Evolutionary conservation across 495 filamentous ascomycete genomes (phyloP).

Genomic region (Penicillium cataractarum): DNA sequence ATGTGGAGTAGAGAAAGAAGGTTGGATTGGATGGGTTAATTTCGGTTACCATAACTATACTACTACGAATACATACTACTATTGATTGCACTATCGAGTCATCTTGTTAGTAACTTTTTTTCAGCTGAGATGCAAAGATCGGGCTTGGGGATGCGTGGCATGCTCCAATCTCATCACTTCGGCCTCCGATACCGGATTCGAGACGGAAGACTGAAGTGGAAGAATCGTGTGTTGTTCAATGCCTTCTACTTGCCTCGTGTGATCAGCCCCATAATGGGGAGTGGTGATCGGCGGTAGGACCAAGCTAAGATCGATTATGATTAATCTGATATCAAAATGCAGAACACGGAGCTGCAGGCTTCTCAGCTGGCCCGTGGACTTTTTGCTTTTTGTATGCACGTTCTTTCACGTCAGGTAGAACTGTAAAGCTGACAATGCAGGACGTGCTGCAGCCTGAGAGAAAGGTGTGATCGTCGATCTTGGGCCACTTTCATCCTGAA

Average conservation of each 20-base stretch:
- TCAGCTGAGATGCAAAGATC: neutral
- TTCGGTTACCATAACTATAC: neutral
- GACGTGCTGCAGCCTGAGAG: neutral
- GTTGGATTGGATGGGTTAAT: neutral
- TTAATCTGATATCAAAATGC: neutral
- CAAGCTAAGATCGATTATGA: neutral
- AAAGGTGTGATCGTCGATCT: neutral
- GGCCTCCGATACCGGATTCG: neutral
- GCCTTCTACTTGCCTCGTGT: neutral
- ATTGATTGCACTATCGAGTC: neutral
- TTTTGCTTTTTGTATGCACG: conserved; percentile 2
- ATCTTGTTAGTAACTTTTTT: neutral
- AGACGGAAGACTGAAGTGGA: neutral
- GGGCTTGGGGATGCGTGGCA: neutral
- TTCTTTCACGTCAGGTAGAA: neutral
- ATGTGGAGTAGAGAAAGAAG: neutral
- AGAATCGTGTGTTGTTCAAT: neutral
- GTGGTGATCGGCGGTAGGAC: neutral
- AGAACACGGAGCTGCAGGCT: neutral
- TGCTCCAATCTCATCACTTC: neutral
- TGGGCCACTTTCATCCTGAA: neutral
- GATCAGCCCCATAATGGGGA: neutral
- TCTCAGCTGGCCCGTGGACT: neutral
- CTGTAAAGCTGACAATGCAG: neutral
- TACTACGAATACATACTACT: neutral